These are phyloP conservation scores for Eucalyptus cloeziana DNA, from an alignment of 345 rosid species.

Conservation along the genomic window DNA sequence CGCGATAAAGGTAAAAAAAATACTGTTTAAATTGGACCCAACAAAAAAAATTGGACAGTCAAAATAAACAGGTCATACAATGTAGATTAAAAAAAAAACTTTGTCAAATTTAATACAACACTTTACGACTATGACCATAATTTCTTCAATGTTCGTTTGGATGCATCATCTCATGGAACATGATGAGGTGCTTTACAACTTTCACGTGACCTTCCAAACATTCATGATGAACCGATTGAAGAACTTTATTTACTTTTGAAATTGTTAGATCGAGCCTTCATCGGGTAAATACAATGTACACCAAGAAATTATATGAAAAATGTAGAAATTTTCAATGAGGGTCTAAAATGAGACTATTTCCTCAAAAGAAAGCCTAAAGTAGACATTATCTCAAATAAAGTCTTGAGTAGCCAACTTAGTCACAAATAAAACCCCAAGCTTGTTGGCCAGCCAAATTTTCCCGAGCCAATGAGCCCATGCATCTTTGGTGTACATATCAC, in stretches of 20 bases:
- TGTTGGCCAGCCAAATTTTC: neutral
- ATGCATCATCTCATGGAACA: neutral
- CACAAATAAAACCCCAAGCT: neutral
- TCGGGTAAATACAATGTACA: neutral
- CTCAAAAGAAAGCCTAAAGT: neutral
- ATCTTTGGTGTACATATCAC: neutral
- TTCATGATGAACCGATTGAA: neutral
- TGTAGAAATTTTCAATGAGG: neutral
- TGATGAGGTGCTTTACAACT: neutral
- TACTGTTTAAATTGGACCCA: too few species aligned
- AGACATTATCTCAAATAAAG: neutral
- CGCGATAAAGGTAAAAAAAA: neutral
- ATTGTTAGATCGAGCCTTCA: neutral
- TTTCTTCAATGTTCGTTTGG: neutral
- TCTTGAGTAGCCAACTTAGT: neutral
- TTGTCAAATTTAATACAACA: neutral
- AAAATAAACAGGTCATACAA: neutral
- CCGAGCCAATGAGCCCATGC: neutral
- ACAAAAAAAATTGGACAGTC: neutral
- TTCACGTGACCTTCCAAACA: neutral
- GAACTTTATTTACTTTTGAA: neutral
- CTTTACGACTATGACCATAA: neutral
- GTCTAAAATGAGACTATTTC: neutral
- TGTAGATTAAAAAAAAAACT: neutral
- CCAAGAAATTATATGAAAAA: neutral